A percentile compares a stretch with the other conserved stretches of the same genome.
Conservation (phyloP, 2,329 filamentous ascomycete species). For the Aspergillus calidoustus region DNA sequence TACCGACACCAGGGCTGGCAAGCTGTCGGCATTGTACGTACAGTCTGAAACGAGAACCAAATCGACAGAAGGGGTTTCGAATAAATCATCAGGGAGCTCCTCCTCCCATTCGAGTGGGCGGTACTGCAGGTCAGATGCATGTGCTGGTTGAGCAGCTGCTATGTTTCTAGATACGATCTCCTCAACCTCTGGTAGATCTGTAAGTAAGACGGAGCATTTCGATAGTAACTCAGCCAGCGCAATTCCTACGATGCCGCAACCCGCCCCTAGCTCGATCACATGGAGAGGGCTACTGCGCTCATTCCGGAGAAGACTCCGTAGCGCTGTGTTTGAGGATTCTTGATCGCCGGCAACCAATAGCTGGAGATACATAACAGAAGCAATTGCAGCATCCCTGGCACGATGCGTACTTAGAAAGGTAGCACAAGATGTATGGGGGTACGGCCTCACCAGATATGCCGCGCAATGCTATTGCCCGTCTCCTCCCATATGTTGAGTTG, state of each 20-base stretch:
- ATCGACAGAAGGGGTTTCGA: constrained; percentile 50
- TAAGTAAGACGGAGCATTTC: constrained; percentile 61
- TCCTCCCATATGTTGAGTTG: constrained; percentile 66
- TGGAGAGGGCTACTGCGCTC: constrained; percentile 44
- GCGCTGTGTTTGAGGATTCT: constrained; percentile 27
- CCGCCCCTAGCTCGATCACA: constrained; percentile 69
- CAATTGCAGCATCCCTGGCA: constrained; percentile 62
- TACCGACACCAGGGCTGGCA: constrained; percentile 65
- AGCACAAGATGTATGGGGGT: not conserved
- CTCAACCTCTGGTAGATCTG: constrained; percentile 67
- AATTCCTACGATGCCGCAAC: constrained; percentile 71
- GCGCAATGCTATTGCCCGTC: constrained; percentile 72
- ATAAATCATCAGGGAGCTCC: constrained; percentile 50
- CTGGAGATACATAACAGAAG: constrained; percentile 59
- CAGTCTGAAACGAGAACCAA: constrained; percentile 71
- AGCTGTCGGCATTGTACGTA: constrained; percentile 72
- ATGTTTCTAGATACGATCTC: constrained; percentile 65
- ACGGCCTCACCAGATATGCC: constrained; percentile 67
- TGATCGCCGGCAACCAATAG: constrained; percentile 42
- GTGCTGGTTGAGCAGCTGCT: constrained; percentile 45
- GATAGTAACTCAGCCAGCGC: constrained; percentile 60
- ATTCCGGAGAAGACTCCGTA: constrained; percentile 40
- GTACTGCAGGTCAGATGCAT: constrained; percentile 52
- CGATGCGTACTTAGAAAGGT: constrained; percentile 18
- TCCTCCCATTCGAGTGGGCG: constrained; percentile 68